Percentiles rank a stretch among this genome's conserved stretches.
Conservation (phyloP, 805 yeast species). For the Teunomyces aglyptinius region DNA sequence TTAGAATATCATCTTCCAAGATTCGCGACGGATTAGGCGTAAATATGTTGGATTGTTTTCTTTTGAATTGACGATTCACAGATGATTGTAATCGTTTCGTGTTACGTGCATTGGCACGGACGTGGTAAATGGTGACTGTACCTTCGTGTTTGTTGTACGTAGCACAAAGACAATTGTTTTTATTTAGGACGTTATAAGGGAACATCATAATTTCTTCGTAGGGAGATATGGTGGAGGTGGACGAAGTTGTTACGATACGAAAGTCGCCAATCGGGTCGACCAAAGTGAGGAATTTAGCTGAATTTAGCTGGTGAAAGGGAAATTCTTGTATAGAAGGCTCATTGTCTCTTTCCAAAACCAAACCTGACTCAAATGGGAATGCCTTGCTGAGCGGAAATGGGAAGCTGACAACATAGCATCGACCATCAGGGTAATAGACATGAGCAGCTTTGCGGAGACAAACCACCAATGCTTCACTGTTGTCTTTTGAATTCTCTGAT, state of each 20-base stretch:
- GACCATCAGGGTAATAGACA: constrained; percentile 61
- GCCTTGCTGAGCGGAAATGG: constrained; percentile 67
- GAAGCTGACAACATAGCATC: constrained; percentile 57
- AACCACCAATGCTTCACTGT: constrained; percentile 50
- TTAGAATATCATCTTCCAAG: constrained; percentile 37
- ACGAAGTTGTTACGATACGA: constrained; percentile 68
- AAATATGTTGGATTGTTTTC: constrained; percentile 28
- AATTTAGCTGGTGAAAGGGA: constrained; percentile 18
- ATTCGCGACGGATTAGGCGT: constrained; percentile 45
- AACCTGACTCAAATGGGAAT: constrained; percentile 64
- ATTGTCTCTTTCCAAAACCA: constrained; percentile 55
- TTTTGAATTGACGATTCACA: constrained; percentile 15
- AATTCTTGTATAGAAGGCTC: constrained; percentile 5
- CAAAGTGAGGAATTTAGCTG: constrained; percentile 57
- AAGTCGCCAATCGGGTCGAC: constrained; percentile 74
- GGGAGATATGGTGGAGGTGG: constrained; percentile 61
- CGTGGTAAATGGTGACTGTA: constrained; percentile 53
- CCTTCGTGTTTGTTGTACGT: constrained; percentile 51
- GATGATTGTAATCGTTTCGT: constrained; percentile 13
- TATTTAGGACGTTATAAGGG: constrained; percentile 42
- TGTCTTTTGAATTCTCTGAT: constrained; percentile 7
- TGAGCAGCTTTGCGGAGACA: constrained; percentile 59
- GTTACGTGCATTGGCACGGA: constrained; percentile 34
- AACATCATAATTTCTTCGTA: constrained; percentile 57
- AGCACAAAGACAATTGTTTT: constrained; percentile 46